Evolutionary conservation across 352 stramenopile genomes (phyloP).

Genomic region (Thraustochytrium striatum): DNA sequence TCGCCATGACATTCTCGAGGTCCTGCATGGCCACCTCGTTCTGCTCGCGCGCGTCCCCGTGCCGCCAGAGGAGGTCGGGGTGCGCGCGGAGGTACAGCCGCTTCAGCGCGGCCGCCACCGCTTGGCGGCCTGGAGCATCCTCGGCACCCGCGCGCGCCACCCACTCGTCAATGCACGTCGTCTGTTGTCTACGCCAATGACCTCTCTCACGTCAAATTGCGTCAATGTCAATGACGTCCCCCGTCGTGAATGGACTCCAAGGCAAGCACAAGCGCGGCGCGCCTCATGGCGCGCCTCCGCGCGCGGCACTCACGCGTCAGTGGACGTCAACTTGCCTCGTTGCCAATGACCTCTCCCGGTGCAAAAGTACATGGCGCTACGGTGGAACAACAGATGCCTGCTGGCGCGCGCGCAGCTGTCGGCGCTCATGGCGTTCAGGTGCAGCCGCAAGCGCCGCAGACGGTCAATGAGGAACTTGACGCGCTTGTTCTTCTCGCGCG

Average conservation of each 20-base stretch:
- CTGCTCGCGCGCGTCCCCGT: background rate
- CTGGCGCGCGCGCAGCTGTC: background rate
- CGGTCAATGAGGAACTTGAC: constrained; percentile 28
- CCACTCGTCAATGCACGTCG: background rate
- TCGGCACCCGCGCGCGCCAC: background rate
- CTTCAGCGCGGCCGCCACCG: too few species aligned
- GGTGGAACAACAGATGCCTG: background rate
- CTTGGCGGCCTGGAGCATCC: too few species aligned
- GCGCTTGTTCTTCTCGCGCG: background rate
- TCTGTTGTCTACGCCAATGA: background rate
- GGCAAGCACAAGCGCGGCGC: background rate
- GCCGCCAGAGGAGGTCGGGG: background rate
- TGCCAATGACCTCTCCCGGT: background rate
- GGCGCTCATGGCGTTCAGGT: background rate
- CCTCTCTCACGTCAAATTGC: background rate
- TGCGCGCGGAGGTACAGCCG: too few species aligned
- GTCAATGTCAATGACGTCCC: background rate
- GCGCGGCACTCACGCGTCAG: too few species aligned
- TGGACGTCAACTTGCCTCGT: background rate
- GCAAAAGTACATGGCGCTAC: background rate
- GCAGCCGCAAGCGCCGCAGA: background rate
- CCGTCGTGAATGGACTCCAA: background rate
- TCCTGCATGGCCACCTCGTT: constrained; percentile 26
- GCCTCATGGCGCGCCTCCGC: too few species aligned
- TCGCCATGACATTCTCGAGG: background rate